Evolutionary conservation across 768 basidiomycete genomes (phyloP), one percentile per base, ranked within the genome.

Genomic region (Multifurca ochricompacta): DNA sequence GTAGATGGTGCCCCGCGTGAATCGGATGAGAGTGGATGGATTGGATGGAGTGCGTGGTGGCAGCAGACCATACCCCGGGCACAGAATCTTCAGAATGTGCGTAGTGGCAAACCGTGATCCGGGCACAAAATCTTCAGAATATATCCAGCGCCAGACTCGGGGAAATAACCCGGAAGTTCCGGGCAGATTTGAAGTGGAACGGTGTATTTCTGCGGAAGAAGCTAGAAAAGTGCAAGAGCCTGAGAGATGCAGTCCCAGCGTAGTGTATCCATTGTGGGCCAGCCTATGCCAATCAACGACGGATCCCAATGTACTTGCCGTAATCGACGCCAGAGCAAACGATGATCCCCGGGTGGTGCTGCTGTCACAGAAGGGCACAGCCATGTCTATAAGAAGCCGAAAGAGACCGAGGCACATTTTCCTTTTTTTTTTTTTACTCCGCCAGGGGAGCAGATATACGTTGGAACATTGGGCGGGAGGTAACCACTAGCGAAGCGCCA

Each of bases 21-120:
- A 11, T 28, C 36, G 32, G 11, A 6, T 27, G 23, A 21, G 23
- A 28, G 21, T 39, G 30, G 19, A 36, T 16, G 21, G 18, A 16
- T 14, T 34, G 27, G 54, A 49, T 55, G 54, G 42, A 41, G 28
- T 9, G 27, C 27, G 41, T 42, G 41, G 41, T 25, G 41, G 41
- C 3, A 42, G 14, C n/a, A n/a, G n/a, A 42, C 41, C 14, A 21
- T 6, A 41, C 23, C 41, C 41, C 41, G 41, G 41, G n/a, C 41
- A 23, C 41, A 14, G 23, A 5, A 14, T 42, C 41, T 27, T 16
- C 41, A 42, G 41, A 16, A 42, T 42, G 23, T 25, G 27, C 8
- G 44, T 36, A 30, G 27, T 0, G 30, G 7, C 23, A 23, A 11
- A 36, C 41, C 21, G 32, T 4, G 23, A 23, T 23, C 47, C 47